Conservation (phyloP, 164 flowering plant species). For the Buxus sempervirens region DNA sequence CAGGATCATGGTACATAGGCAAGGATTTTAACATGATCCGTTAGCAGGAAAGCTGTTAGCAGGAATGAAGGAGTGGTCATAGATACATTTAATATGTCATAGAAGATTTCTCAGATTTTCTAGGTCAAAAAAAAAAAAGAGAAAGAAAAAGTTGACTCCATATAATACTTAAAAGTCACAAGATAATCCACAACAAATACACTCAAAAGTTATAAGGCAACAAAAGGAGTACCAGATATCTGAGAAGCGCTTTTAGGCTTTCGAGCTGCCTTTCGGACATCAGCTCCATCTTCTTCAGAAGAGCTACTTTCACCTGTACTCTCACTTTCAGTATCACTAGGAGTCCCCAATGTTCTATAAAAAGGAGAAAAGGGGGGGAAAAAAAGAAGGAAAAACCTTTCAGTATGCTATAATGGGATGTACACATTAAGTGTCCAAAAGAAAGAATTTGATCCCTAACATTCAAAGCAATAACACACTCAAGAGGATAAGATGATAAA, state of each 20-base stretch:
- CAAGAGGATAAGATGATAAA: neutral
- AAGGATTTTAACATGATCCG: no score
- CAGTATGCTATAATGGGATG: neutral
- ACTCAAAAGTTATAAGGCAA: neutral
- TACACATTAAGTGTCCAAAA: neutral
- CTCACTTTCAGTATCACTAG: conserved; percentile 50
- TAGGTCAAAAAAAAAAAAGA: no score
- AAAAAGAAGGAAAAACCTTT: neutral
- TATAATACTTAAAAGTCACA: neutral
- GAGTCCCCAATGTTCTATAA: conserved; percentile 50
- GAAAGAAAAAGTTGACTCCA: no score
- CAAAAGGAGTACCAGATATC: conserved; percentile 21
- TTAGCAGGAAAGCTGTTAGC: no score
- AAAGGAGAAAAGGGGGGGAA: neutral
- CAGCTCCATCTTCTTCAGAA: conserved; percentile 34
- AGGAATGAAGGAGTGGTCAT: no score
- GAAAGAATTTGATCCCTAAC: no score
- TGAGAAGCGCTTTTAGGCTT: conserved; percentile 36
- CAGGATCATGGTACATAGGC: no score
- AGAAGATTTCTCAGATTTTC: no score
- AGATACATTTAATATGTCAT: no score
- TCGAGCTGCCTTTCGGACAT: conserved; percentile 28
- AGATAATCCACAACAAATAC: neutral
- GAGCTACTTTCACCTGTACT: conserved; percentile 40
- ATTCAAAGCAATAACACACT: neutral